phyloP scores from a whole-genome alignment of 2,329 filamentous ascomycete genomes.

The Neonectria sp. region DNA sequence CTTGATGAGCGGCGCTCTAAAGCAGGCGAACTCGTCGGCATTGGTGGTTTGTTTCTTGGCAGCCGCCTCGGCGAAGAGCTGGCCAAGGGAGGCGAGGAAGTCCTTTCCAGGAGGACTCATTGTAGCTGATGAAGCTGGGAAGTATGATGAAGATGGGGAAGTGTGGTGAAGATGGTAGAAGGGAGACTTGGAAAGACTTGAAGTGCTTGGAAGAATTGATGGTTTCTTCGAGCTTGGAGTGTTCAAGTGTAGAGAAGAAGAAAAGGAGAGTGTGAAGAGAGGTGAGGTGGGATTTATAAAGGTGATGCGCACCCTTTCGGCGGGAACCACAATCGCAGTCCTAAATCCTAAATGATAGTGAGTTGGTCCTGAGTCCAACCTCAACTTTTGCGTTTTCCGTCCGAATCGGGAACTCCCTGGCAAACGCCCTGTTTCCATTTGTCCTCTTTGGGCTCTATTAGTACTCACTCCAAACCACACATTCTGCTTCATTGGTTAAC shows the following conservation, averaged over 20 bases:
- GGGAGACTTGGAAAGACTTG: background rate
- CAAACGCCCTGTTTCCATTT: background rate
- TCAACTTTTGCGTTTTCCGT: background rate
- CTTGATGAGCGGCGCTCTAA: slow-evolving; percentile 32
- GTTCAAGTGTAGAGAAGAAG: background rate
- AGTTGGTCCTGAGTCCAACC: background rate
- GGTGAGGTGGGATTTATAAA: background rate
- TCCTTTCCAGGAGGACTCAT: slow-evolving; percentile 11
- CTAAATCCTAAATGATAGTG: background rate
- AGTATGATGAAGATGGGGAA: background rate
- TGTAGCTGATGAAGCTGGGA: background rate
- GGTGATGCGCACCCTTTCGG: background rate
- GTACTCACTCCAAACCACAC: background rate
- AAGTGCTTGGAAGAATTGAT: background rate
- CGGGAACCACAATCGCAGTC: background rate
- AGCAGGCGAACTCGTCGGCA: slow-evolving; percentile 32
- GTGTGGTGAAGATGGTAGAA: too few species aligned
- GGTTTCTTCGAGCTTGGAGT: background rate
- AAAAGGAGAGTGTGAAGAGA: background rate
- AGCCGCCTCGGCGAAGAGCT: slow-evolving; percentile 41
- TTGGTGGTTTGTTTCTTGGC: slow-evolving; percentile 10
- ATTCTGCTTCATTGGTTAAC: background rate
- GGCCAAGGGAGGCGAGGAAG: slow-evolving; percentile 34
- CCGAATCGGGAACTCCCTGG: background rate
- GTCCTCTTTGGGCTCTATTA: background rate